phyloP scores from a whole-genome alignment of 2,329 filamentous ascomycete genomes.

The Colletotrichum cordylinicola region DNA sequence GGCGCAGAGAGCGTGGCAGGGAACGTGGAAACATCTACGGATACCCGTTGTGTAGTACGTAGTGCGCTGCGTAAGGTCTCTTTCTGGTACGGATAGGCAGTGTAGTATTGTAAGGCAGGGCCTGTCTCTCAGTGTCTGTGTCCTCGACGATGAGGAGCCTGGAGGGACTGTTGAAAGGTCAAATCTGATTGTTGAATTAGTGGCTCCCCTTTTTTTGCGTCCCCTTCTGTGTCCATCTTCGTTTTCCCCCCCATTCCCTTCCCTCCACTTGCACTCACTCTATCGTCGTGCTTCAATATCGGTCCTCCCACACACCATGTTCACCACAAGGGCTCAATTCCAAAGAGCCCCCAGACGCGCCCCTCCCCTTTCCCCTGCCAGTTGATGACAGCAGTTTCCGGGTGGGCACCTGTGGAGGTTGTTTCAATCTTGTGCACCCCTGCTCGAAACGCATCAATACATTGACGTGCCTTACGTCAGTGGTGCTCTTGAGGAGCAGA shows the following conservation, averaged over 20 bases:
- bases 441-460: slow-evolving; percentile 24
- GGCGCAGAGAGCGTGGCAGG: neutral
- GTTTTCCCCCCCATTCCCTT: neutral
- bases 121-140: neutral
- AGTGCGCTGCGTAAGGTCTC: neutral
- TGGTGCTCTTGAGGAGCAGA: neutral
- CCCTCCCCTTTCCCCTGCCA: neutral
- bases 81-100: neutral
- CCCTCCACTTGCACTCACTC: neutral
- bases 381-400: slow-evolving; percentile 15
- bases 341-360: neutral
- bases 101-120: neutral
- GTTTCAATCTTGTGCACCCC: slow-evolving; percentile 20
- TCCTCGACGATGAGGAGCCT: neutral
- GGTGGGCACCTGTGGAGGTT: slow-evolving; percentile 18
- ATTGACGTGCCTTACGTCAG: slow-evolving; percentile 22
- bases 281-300: neutral
- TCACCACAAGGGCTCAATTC: neutral
- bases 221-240: neutral
- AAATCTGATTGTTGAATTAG: neutral
- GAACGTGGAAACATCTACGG: neutral
- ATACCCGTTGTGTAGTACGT: neutral
- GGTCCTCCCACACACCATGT: neutral
- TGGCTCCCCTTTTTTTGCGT: neutral
- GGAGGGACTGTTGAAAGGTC: neutral